Evolutionary conservation across 306 rosid species (phyloP).

Genomic region (Canavalia ensiformis): DNA sequence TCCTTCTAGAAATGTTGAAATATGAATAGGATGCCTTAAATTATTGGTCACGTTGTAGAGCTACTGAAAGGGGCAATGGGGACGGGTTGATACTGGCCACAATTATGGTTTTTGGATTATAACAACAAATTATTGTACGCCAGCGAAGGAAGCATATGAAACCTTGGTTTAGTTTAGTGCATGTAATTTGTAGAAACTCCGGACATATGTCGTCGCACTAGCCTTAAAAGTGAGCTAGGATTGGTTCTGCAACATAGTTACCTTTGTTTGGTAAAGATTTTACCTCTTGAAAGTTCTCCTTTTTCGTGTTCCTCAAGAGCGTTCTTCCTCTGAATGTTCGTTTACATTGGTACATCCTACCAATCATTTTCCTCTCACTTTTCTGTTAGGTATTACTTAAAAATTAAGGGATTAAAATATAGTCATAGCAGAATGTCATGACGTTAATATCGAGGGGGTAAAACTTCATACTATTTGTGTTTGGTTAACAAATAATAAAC

Average conservation of each 20-base stretch:
- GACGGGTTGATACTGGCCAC: neutral
- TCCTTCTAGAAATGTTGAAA: constrained; percentile 34
- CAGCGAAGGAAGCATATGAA: constrained; percentile 4
- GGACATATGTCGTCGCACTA: neutral
- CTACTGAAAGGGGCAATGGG: neutral
- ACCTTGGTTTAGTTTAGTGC: neutral
- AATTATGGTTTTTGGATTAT: neutral
- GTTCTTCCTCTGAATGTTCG: neutral
- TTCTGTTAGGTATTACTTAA: neutral
- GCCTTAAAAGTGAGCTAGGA: neutral
- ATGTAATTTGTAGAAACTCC: neutral
- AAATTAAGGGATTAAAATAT: too few species aligned
- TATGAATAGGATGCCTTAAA: neutral
- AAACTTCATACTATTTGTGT: too few species aligned
- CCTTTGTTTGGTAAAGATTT: neutral
- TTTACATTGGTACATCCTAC: neutral
- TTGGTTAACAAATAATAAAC: too few species aligned
- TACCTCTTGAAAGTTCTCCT: neutral
- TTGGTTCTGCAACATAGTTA: neutral
- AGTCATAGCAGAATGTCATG: too few species aligned
- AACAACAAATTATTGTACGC: neutral
- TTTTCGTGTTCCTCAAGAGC: neutral
- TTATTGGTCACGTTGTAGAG: neutral
- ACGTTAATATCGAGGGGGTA: too few species aligned
- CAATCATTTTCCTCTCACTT: neutral